A percentile compares a stretch with the other conserved stretches of the same genome.
phyloP scores from a whole-genome alignment of 306 rosid genomes.

The Ceratonia siliqua region DNA sequence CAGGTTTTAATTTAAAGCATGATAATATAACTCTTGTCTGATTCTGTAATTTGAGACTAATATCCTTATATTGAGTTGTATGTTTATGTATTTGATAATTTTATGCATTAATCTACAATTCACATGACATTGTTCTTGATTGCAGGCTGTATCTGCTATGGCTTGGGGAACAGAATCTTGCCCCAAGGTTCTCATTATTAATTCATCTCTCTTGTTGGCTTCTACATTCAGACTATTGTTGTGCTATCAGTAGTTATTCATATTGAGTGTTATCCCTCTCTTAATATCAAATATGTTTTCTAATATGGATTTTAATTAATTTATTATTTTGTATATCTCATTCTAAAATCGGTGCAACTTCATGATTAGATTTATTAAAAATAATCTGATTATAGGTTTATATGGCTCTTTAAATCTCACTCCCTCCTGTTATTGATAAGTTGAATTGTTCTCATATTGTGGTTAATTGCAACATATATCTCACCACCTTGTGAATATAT shows the following conservation, averaged over 20 bases:
- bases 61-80: not conserved
- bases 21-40: constrained; percentile 14
- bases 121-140: constrained; percentile 16
- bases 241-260: constrained; percentile 3
- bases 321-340: not conserved
- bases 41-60: constrained; percentile 15
- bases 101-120: not conserved
- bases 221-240: not conserved
- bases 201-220: constrained; percentile 21
- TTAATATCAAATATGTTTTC: not conserved
- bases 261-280: not conserved
- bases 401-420: constrained; percentile 10
- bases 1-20: constrained; percentile 63
- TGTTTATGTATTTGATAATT: constrained; percentile 10
- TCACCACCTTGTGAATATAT: not conserved
- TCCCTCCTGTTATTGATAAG: not conserved
- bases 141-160: constrained; percentile 94
- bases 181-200: constrained; percentile 64
- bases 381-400: not conserved
- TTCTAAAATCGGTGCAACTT: constrained; percentile 1
- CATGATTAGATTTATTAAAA: constrained; percentile 14
- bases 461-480: constrained; percentile 11
- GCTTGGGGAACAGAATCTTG: constrained; percentile 99
- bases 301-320: not conserved
- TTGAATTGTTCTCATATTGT: constrained; percentile 1